Evolutionary conservation across 495 filamentous ascomycete genomes (phyloP), one percentile per base, ranked within the genome.

Genomic region (Acidomyces sp.): DNA sequence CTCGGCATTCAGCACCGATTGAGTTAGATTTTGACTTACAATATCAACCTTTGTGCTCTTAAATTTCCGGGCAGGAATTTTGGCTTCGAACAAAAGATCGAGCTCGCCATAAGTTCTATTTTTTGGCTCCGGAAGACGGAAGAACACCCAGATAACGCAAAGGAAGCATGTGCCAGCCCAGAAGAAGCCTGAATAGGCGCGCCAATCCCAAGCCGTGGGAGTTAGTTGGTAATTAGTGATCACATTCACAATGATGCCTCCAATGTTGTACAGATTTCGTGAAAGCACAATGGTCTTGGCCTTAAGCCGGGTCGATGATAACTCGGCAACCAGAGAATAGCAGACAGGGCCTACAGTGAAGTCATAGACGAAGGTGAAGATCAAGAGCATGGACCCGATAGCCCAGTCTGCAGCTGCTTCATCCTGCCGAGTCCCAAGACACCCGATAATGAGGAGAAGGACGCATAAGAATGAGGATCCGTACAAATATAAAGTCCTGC

Each of bases 281-380:
- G 66, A 70, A 5, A 71, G 58, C 7, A 72, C 68, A 25, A 75
- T 61, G 27, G 70, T 71, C 43, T 72, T 68, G 15, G 64, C 58
- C 24, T 67, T 63, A 11, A 71, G 60, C 9, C 31, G 31, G 16
- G 6, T 34, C 6, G 31, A 34, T 9, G 71, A 64, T 3, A 75
- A 51, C 49, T 77, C 72, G 11, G 71, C 64, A 5, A 77, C 72
- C 43, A 77, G 66, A 4, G 70, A 70, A 51, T 75, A 75, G 49
- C 65, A 69, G 18, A 75, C 64, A 6, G 70, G 65, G 6, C 72
- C 72, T 41, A 77, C 66, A 15, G 69, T 67, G 43, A 70, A 57
- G 41, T 73, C 60, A 48, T 73, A 75, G 27, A 69, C 52, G 13
- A 72, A 58, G 0, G 68, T 66, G 49, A 60, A 74, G 21, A 65